Evolutionary conservation across 805 yeast species (phyloP).

Genomic region (Lipomyces chichibuensis): DNA sequence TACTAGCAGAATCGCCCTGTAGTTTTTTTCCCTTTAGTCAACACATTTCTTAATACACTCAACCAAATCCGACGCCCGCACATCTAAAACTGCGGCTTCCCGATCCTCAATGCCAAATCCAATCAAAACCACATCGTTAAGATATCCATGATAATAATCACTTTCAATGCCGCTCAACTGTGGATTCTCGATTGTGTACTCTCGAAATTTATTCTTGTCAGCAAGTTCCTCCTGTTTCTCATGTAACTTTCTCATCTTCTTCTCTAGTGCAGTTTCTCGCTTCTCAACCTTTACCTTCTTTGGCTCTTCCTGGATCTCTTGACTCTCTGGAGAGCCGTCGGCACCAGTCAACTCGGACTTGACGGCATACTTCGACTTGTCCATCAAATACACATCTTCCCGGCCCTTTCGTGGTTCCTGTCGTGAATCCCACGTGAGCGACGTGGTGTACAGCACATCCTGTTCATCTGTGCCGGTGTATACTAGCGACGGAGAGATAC

Average conservation of each 20-base stretch:
- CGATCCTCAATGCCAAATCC: conserved; percentile 33
- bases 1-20: neutral
- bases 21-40: neutral
- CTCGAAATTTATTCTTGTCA: neutral
- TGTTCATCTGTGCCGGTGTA: conserved; percentile 33
- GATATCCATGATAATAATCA: conserved; percentile 35
- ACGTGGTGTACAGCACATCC: conserved; percentile 19
- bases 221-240: conserved; percentile 11
- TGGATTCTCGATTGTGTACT: conserved; percentile 17
- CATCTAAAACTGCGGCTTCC: conserved; percentile 33
- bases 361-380: conserved; percentile 17
- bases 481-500: conserved; percentile 30
- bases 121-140: conserved; percentile 30
- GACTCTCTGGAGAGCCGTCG: neutral
- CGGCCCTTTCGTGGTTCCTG: conserved; percentile 27
- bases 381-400: conserved; percentile 15
- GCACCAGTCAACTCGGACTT: conserved; percentile 9
- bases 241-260: conserved; percentile 10
- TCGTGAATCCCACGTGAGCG: conserved; percentile 33
- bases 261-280: conserved; percentile 11
- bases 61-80: conserved; percentile 30
- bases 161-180: conserved; percentile 28
- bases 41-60: conserved; percentile 26
- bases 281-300: conserved; percentile 24
- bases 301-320: conserved; percentile 9